A percentile compares a stretch with the other conserved stretches of the same genome.
These are phyloP conservation scores for Fusarium sulawesiense DNA, from an alignment of 2,329 filamentous ascomycete genomes.

Conservation along the genomic window DNA sequence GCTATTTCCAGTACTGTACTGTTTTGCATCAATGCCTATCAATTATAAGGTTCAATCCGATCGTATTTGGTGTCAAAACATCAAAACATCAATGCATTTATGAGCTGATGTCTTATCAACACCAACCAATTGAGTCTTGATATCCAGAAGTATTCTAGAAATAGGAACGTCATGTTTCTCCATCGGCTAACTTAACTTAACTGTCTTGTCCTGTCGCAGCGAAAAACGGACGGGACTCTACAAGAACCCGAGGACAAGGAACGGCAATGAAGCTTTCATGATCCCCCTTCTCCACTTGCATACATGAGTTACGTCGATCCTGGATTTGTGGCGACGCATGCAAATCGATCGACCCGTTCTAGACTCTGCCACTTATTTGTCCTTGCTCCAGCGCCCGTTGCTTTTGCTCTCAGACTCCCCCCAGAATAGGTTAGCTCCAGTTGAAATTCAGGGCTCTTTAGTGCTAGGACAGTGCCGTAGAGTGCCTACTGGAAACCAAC, in stretches of 20 bases:
- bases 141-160: neutral
- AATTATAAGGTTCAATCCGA: neutral
- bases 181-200: neutral
- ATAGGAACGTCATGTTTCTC: neutral
- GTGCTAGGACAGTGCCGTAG: neutral
- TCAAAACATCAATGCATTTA: neutral
- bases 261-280: neutral
- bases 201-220: neutral
- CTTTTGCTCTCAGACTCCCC: neutral
- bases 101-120: neutral
- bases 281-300: constrained; percentile 7
- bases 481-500: neutral
- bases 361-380: constrained; percentile 9
- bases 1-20: neutral
- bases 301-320: constrained; percentile 7
- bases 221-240: neutral
- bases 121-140: neutral
- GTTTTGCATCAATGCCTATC: neutral
- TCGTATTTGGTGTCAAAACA: neutral
- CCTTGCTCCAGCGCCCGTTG: neutral
- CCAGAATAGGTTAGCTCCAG: neutral
- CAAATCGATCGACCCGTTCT: constrained; percentile 18
- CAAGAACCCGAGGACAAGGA: neutral
- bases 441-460: neutral
- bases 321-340: constrained; percentile 2